Conservation (phyloP, 1,284 basidiomycete species). For the Pterulicium gracile region DNA sequence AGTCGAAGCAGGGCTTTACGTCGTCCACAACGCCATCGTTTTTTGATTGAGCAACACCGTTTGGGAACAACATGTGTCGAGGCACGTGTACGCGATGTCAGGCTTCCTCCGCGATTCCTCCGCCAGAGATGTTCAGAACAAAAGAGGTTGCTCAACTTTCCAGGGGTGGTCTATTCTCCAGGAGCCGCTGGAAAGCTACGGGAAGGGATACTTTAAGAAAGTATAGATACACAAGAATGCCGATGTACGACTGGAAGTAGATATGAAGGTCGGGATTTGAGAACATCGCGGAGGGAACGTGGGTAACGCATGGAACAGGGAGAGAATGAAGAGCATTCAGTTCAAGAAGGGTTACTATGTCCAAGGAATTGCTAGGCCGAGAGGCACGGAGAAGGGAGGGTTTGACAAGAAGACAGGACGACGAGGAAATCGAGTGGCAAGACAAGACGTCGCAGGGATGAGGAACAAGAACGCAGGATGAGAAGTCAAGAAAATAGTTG, state of each 20-base stretch:
- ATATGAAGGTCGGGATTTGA: no score
- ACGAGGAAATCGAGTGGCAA: not conserved
- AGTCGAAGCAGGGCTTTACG: no score
- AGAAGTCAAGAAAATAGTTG: not conserved
- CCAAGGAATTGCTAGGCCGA: no score
- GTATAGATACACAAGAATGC: no score
- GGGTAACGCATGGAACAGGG: not conserved
- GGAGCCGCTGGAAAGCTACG: not conserved
- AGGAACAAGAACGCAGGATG: not conserved
- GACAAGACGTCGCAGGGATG: not conserved
- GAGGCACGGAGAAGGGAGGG: no score
- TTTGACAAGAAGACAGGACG: no score
- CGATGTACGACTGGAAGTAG: no score
- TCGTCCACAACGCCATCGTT: no score
- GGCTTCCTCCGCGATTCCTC: not conserved
- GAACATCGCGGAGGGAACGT: not conserved
- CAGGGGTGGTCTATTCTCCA: not conserved
- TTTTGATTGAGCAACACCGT: no score
- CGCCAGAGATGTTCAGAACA: not conserved
- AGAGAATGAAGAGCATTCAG: no score
- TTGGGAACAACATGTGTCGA: not conserved
- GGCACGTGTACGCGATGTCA: not conserved
- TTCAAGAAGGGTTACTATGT: no score
- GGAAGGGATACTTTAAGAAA: not conserved
- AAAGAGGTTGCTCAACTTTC: not conserved